Conservation (phyloP, 2,329 filamentous ascomycete genomes). For the Claviceps arundinis region DNA sequence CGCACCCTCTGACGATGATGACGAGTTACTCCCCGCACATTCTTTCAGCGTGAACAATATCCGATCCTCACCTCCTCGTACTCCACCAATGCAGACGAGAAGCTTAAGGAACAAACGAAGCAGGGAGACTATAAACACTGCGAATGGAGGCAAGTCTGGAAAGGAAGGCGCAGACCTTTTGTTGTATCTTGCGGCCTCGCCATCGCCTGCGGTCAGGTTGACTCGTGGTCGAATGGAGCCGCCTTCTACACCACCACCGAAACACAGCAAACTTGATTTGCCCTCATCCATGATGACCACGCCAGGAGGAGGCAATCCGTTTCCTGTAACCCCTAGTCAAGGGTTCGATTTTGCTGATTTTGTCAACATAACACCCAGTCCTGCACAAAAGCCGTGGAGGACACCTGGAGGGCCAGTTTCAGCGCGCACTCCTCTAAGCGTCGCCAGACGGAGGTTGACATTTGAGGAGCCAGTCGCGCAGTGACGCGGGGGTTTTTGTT, state of each 20-base stretch:
- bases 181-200: constrained; percentile 79
- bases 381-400: constrained; percentile 80
- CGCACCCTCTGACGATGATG: constrained; percentile 64
- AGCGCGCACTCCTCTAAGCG: constrained; percentile 45
- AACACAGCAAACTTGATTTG: constrained; percentile 51
- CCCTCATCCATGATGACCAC: constrained; percentile 86
- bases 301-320: constrained; percentile 55
- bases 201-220: constrained; percentile 60
- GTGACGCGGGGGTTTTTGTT: neutral
- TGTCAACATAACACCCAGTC: constrained; percentile 92
- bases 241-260: constrained; percentile 64
- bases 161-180: constrained; percentile 74
- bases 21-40: constrained; percentile 63
- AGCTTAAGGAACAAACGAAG: constrained; percentile 31
- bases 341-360: constrained; percentile 91
- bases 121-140: constrained; percentile 30
- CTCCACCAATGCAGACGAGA: constrained; percentile 56
- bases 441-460: constrained; percentile 63
- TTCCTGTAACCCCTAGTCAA: constrained; percentile 68
- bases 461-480: constrained; percentile 52
- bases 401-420: constrained; percentile 52
- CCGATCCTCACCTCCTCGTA: constrained; percentile 72
- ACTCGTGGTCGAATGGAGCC: constrained; percentile 43
- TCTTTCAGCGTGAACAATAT: constrained; percentile 54
- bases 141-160: constrained; percentile 43